Evolutionary conservation across 2,329 filamentous ascomycete species (phyloP), one percentile per base, ranked within the genome.

Genomic region (Fusarium verticillioides): DNA sequence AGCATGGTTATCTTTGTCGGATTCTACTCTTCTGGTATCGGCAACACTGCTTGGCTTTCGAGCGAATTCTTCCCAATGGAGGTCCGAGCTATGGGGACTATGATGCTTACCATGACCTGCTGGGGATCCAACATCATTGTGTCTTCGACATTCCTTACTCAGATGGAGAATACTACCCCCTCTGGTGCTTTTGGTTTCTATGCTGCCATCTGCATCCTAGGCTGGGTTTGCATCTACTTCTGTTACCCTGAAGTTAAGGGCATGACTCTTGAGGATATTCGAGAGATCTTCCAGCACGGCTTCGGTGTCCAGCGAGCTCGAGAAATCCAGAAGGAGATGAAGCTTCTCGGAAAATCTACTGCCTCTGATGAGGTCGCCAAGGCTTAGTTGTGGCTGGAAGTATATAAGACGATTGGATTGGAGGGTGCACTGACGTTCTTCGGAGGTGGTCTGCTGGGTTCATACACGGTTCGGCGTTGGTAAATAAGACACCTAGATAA

Each of bases 201-300:
- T 62, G 84, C 85, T 2, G 84, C 80, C 1, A 85, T 88, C 40
- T 87, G 85, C 70, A 81, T 85, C 62, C 71, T 85, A 42, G 85
- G 85, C 81, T 84, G 72, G 66, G 64, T 66, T 9, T 77, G 67
- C 62, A 82, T 88, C 30, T 82, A 84, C 60, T 84, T 87, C 79
- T 87, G 80, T 72, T 89, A 87, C 72, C 87, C 87, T 1, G 86
- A 89, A 69, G 86, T 87, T 4, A 87, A 87, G 71, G 86, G 87
- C 16, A 85, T 89, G 82, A 84, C 86, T 23, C 79, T 89, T 7
- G 88, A 89, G 73, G 85, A 86, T 52, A 83, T 88, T n/a, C 80
- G 85, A 37, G 84, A 86, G 56, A 82, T 88, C 10, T 89, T 88
- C 72, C 76, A 82, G 47, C 81, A 86, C 50, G 84, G 84, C 1